Evolutionary conservation across 495 filamentous ascomycete species (phyloP), one percentile per base, ranked within the genome.

Genomic region (Bacidia rubella): DNA sequence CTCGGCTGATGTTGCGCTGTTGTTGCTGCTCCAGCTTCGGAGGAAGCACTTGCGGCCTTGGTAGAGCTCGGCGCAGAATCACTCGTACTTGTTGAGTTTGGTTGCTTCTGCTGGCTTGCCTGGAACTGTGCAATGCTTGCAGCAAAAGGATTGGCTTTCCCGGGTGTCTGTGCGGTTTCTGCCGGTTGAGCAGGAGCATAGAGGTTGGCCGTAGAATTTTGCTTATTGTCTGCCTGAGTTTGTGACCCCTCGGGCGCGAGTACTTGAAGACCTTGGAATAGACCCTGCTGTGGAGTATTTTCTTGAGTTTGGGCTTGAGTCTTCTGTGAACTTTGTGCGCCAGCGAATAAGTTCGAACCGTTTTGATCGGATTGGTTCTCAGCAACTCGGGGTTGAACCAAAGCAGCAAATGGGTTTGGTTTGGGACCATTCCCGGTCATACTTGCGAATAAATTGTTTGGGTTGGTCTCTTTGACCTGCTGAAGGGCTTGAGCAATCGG

Each of bases 381-480:
- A 35, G 29, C 29, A 35, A 15, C 7, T 15, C 15, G 29, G 15
- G 29, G 29, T 7, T 35, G 29, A 7, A 5, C 15, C 29, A 35
- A 7, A 15, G 5, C 29, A 35, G 29, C 29, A 15, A 35, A 35
- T 35, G 29, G 29, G 15, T 35, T 35, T 7, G 29, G 5, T 15
- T 35, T 35, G 7, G 29, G 15, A 5, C 15, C 15, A 35, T 35
- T 15, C n/a, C n/a, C n/a, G n/a, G n/a, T 52, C n/a, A 60, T 59
- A 11, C 61, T 59, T 4, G 32, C 58, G 50, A 70, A 69, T n/a
- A 69, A 35, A 15, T 35, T 52, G 27, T 61, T 68, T 42, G 43
- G 48, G 27, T 59, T 57, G 11, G 63, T 60, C 25, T 63, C 57
- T 47, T 63, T 66, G 20, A 53, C 51, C n/a, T 56, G 22, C 26